Evolutionary conservation across 148 eudicot genomes (phyloP).

Genomic region (Gaultheria prostrata): DNA sequence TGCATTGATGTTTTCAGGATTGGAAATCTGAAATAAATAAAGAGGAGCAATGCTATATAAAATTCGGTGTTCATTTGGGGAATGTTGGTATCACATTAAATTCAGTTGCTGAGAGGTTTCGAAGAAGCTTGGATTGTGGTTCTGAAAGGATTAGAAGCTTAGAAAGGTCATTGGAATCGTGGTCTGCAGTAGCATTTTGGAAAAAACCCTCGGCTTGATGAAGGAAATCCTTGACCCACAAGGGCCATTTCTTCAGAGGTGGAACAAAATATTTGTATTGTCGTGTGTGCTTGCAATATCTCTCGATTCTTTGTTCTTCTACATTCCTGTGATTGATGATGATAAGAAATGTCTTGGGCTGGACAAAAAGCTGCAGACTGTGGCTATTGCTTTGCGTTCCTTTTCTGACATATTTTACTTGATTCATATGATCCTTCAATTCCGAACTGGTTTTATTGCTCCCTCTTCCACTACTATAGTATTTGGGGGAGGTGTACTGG

Average conservation of each 20-base stretch:
- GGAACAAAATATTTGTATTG: slow-evolving; percentile 90
- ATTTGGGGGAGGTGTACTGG: slow-evolving; percentile 83
- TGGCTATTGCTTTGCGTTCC: slow-evolving; percentile 64
- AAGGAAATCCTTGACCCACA: slow-evolving; percentile 80
- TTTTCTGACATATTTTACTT: slow-evolving; percentile 82
- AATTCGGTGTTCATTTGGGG: slow-evolving; percentile 30
- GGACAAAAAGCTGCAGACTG: slow-evolving; percentile 63
- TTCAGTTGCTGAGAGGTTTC: slow-evolving; percentile 35
- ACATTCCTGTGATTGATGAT: slow-evolving; percentile 68
- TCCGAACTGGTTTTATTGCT: slow-evolving; percentile 83
- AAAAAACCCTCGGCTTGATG: slow-evolving; percentile 38
- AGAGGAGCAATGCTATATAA: slow-evolving; percentile 32
- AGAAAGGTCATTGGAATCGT: slow-evolving; percentile 32
- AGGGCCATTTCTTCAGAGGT: slow-evolving; percentile 80
- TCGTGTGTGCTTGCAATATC: slow-evolving; percentile 82
- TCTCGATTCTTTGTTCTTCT: slow-evolving; percentile 86
- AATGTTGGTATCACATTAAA: slow-evolving; percentile 28
- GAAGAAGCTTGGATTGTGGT: slow-evolving; percentile 37
- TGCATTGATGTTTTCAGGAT: slow-evolving; percentile 26
- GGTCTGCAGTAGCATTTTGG: slow-evolving; percentile 30
- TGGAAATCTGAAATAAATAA: slow-evolving; percentile 34
- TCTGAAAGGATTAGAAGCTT: slow-evolving; percentile 37
- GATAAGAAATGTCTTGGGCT: slow-evolving; percentile 54
- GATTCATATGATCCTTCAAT: slow-evolving; percentile 78
- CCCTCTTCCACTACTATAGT: slow-evolving; percentile 66